A percentile compares a stretch with the other conserved stretches of the same genome.
phyloP scores from a whole-genome alignment of 2,329 filamentous ascomycete species.

The Neurospora sp. region DNA sequence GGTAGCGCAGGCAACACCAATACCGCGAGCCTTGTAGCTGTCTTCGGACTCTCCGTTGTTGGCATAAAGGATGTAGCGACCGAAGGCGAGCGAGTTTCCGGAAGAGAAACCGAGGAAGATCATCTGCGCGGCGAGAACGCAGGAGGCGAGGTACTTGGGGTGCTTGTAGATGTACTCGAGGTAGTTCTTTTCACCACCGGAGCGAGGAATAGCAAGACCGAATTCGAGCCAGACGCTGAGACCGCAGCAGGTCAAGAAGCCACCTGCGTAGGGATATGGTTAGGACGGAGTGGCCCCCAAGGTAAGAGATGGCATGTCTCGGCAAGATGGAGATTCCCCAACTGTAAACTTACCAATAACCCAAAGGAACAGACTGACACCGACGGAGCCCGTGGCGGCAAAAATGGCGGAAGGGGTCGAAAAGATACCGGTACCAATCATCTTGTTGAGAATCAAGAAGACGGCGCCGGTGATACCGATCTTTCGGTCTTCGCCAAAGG shows the following conservation, averaged over 20 bases:
- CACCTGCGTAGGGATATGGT: conserved; percentile 8
- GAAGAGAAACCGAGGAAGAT: conserved; percentile 53
- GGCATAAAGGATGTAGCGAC: conserved; percentile 41
- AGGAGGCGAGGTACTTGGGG: conserved; percentile 49
- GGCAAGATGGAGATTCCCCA: not conserved
- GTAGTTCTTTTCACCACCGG: conserved; percentile 58
- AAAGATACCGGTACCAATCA: conserved; percentile 33
- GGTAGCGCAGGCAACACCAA: conserved; percentile 43
- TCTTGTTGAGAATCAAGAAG: conserved; percentile 20
- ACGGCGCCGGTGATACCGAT: conserved; percentile 17
- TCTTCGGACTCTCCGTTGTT: conserved; percentile 37
- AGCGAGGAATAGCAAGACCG: conserved; percentile 50
- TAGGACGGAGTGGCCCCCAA: not conserved
- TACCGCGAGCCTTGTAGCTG: conserved; percentile 47
- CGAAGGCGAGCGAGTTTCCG: conserved; percentile 48
- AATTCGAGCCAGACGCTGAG: conserved; percentile 55
- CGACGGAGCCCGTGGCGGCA: conserved; percentile 41
- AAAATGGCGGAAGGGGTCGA: conserved; percentile 46
- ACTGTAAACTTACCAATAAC: conserved; percentile 17
- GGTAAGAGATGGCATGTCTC: not conserved
- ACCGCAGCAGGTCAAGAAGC: conserved; percentile 46
- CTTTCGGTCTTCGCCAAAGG: conserved; percentile 16
- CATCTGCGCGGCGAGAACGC: conserved; percentile 51
- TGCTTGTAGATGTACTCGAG: conserved; percentile 52
- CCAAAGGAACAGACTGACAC: conserved; percentile 31